phyloP scores from a whole-genome alignment of 2,329 filamentous ascomycete genomes.

The Dothistroma pini region DNA sequence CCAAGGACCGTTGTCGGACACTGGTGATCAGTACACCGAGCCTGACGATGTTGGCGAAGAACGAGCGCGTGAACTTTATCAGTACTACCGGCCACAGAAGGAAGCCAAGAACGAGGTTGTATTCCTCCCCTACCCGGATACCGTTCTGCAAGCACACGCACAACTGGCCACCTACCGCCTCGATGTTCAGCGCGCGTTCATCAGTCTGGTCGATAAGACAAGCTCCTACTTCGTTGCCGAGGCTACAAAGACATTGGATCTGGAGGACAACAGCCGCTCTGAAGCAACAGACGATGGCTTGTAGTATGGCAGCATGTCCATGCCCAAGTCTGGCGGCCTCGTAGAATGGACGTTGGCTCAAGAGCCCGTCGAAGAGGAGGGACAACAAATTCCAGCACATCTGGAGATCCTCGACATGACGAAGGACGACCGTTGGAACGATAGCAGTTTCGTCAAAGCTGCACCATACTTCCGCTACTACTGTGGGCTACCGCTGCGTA shows the following conservation, averaged over 20 bases:
- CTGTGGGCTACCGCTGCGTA: conserved; percentile 34
- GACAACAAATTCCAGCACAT: conserved; percentile 32
- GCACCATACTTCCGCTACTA: conserved; percentile 35
- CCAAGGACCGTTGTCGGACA: conserved; percentile 8
- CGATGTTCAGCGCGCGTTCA: conserved; percentile 47
- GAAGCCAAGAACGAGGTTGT: conserved; percentile 16
- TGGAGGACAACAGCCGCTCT: conserved; percentile 25
- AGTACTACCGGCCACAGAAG: conserved; percentile 25
- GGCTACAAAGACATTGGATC: conserved; percentile 46
- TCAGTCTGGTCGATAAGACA: conserved; percentile 49
- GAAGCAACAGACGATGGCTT: conserved; percentile 31
- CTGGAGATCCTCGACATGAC: conserved; percentile 35
- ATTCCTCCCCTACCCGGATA: conserved; percentile 28
- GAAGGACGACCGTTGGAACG: conserved; percentile 30
- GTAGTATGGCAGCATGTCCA: conserved; percentile 46
- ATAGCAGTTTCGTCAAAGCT: conserved; percentile 31
- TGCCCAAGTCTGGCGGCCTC: conserved; percentile 59
- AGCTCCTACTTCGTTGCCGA: conserved; percentile 53
- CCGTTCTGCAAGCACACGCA: conserved; percentile 45
- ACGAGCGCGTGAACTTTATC: conserved; percentile 26
- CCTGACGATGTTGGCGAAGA: conserved; percentile 24
- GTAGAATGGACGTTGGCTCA: conserved; percentile 49
- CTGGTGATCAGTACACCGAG: conserved; percentile 17
- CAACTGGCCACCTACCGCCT: conserved; percentile 51
- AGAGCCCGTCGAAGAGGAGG: conserved; percentile 18